Percentiles rank a stretch among this genome's conserved stretches.
Conservation (phyloP, 1,284 basidiomycete species). For the Ustilago trichophora region DNA sequence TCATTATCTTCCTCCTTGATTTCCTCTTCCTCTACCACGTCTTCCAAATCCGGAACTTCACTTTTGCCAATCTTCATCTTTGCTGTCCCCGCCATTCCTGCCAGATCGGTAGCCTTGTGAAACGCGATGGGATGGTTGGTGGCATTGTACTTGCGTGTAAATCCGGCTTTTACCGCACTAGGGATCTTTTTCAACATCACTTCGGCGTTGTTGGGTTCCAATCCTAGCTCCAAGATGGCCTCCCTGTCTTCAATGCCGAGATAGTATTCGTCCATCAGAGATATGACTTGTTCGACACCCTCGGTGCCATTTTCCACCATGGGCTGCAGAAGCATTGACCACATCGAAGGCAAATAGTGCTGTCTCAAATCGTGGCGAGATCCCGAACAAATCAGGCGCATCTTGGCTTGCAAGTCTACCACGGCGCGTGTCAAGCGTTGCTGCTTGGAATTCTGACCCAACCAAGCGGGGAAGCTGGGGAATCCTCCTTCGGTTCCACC, state of each 20-base stretch:
- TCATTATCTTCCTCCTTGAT: slow-evolving; percentile 67
- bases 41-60: slow-evolving; percentile 53
- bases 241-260: slow-evolving; percentile 96
- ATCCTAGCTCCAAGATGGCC: slow-evolving; percentile 87
- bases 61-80: slow-evolving; percentile 43
- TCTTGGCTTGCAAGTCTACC: slow-evolving; percentile 89
- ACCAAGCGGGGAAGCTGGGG: slow-evolving; percentile 68
- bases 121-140: slow-evolving; percentile 54
- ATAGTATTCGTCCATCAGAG: slow-evolving; percentile 92
- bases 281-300: slow-evolving; percentile 82
- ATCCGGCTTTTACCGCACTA: slow-evolving; percentile 79
- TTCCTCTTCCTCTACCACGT: slow-evolving; percentile 67
- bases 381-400: slow-evolving; percentile 91
- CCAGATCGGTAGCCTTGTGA: slow-evolving; percentile 39
- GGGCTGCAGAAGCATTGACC: slow-evolving; percentile 80
- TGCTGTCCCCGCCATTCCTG: too few relatives aligned
- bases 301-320: slow-evolving; percentile 72
- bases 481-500: slow-evolving; percentile 52
- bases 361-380: slow-evolving; percentile 88
- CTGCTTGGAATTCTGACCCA: slow-evolving; percentile 95
- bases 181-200: slow-evolving; percentile 82
- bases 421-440: slow-evolving; percentile 81
- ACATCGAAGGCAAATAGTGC: slow-evolving; percentile 86
- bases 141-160: slow-evolving; percentile 77
- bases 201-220: slow-evolving; percentile 78